Base-by-base conservation (phyloP, 768 basidiomycete genomes). In the Termitomyces sp. region DNA sequence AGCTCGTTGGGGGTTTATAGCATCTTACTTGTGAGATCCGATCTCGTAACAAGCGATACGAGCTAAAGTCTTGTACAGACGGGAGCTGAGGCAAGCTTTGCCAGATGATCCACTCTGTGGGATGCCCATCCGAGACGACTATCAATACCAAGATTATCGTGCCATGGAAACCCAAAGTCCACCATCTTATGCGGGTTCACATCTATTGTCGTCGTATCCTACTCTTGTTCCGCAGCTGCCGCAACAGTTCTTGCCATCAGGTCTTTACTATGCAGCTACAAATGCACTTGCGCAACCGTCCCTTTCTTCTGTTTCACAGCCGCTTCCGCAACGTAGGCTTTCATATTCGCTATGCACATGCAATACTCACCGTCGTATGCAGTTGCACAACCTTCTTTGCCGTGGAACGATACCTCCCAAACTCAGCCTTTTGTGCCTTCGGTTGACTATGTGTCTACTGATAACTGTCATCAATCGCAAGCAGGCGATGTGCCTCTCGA, bases 1-100 rank as follows among this genome's bases (percentile, higher is more conserved):
- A 54, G 61, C 54, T 16, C 68, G 72, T 31, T 76, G 79, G 79
- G 61, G 76, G n/a, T 69, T 66, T 63, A 66, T 65, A 16, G 53
- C 60, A 1, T 55, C 61, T 4, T 63, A 73, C 24, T 49, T 78
- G 79, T 80, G 54, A 65, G 77, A 31, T 45, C 67, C 9, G 33
- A 27, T 58, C 31, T 37, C 47, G 44, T n/a, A 13, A 3, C 39
- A 52, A 27, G 42, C 16, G 41, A 46, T 11, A 42, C 11, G 39
- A 56, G 18, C 63, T 63, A 16, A 54, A 33, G 12, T n/a, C 39
- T 51, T 27, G 16, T 45, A 44, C 36, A 67, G 64, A 33, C 57
- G 51, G 33, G 58, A 62, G 39, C 31, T 66, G 27, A 58, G 46
- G 34, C 55, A 60, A 47, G 62, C 56, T 39, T 47, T 63, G 37